Conservation (phyloP, 306 rosid genomes). For the Acacia acuminata region DNA sequence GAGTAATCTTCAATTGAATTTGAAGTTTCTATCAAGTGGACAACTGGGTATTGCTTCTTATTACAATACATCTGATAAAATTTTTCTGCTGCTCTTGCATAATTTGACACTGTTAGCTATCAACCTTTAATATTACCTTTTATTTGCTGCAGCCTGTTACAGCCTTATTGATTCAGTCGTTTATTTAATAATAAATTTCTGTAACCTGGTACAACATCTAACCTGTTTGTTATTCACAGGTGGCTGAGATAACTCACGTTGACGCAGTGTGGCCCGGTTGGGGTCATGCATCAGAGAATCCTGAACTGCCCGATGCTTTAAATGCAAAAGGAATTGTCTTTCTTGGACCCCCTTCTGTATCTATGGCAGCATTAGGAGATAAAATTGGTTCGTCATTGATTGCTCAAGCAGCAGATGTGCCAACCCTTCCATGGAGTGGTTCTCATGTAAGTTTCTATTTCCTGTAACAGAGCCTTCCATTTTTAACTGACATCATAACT, state of each 20-base stretch:
- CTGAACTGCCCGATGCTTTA: slow-evolving; percentile 97
- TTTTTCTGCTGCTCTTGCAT: not conserved
- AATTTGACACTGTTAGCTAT: not conserved
- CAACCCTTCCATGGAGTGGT: slow-evolving; percentile 99
- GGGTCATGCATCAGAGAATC: slow-evolving; percentile 99
- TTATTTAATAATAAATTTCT: not conserved
- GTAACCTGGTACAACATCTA: not conserved
- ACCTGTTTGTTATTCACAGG: slow-evolving; percentile 45
- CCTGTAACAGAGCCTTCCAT: slow-evolving; percentile 9
- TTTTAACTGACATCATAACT: not conserved
- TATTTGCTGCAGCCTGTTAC: not conserved
- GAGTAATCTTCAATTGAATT: not conserved
- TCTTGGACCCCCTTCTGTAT: slow-evolving; percentile 91
- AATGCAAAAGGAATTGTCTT: slow-evolving; percentile 83
- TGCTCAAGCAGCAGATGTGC: slow-evolving; percentile 97
- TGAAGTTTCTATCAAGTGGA: not conserved
- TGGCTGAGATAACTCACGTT: slow-evolving; percentile 95
- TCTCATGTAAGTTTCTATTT: slow-evolving; percentile 71
- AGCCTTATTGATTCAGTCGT: not conserved
- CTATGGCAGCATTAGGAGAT: slow-evolving; percentile 99
- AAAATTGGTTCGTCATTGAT: slow-evolving; percentile 98
- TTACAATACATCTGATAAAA: slow-evolving; percentile 10
- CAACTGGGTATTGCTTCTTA: not conserved
- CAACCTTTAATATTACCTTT: not conserved
- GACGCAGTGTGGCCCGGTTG: slow-evolving; percentile 99